Conservation (phyloP, 371 early-diverging fungal species). For the Mucor indicus region DNA sequence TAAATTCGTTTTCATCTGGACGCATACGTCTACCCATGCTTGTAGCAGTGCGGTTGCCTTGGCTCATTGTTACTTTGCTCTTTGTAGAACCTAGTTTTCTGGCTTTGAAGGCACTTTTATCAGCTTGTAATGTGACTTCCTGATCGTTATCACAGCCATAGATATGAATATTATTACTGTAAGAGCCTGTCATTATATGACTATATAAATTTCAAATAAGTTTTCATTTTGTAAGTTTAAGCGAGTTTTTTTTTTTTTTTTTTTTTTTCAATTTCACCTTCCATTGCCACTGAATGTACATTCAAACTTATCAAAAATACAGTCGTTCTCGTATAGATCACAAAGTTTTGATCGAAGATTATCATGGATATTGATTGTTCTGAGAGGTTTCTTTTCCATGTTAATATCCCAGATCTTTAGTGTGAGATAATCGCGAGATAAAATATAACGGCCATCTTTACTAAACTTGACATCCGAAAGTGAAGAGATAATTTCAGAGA, state of each 20-base stretch:
- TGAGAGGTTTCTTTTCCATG: constrained; percentile 91
- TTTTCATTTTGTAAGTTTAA: constrained; percentile 70
- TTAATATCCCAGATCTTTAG: constrained; percentile 98
- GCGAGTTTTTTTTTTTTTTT: constrained; percentile 64
- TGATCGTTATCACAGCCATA: constrained; percentile 69
- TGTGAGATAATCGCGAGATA: constrained; percentile 95
- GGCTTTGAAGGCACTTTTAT: constrained; percentile 94
- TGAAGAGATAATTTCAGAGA: constrained; percentile 97
- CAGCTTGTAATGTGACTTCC: constrained; percentile 91
- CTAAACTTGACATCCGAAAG: constrained; percentile 96
- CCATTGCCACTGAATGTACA: constrained; percentile 96
- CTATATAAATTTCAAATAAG: constrained; percentile 70
- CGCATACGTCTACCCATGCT: not conserved
- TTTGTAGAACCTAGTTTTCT: constrained; percentile 70
- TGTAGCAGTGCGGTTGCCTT: not conserved
- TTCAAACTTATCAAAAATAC: constrained; percentile 99
- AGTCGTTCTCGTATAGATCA: constrained; percentile 98
- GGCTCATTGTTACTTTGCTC: constrained; percentile 38
- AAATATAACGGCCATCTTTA: constrained; percentile 92
- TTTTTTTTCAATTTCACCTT: constrained; percentile 29
- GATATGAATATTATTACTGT: constrained; percentile 94
- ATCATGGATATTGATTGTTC: constrained; percentile 94
- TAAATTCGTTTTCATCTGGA: constrained; percentile 51
- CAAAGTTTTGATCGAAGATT: constrained; percentile 91
- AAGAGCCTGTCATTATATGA: constrained; percentile 87